phyloP scores from a whole-genome alignment of 805 yeast genomes.

The Lipomyces chichibuensis region DNA sequence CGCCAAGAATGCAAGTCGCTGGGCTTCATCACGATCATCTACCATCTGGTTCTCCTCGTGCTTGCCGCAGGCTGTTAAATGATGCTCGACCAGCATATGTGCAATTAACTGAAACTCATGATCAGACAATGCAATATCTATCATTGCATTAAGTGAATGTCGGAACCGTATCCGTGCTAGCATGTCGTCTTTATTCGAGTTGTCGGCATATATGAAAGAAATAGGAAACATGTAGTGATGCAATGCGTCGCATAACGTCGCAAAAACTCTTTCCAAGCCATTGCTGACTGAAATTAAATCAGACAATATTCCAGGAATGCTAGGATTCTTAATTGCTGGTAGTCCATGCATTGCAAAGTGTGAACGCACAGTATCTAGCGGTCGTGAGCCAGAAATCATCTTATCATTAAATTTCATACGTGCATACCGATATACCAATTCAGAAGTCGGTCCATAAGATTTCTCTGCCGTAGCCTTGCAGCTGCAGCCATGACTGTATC shows the following conservation, averaged over 20 bases:
- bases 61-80: constrained; percentile 10
- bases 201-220: not conserved
- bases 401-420: not conserved
- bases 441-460: constrained; percentile 15
- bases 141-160: constrained; percentile 26
- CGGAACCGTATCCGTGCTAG: constrained; percentile 16
- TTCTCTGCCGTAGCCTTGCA: constrained; percentile 8
- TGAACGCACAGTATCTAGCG: constrained; percentile 26
- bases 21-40: constrained; percentile 7
- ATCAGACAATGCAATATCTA: constrained; percentile 24
- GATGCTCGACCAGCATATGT: constrained; percentile 19
- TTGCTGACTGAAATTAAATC: not conserved
- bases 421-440: constrained; percentile 34
- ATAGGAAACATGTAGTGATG: constrained; percentile 28
- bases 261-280: constrained; percentile 9
- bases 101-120: constrained; percentile 22
- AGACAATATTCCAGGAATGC: not conserved
- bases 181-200: not conserved
- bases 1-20: constrained; percentile 7
- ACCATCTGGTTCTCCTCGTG: constrained; percentile 5
- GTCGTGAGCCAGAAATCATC: not conserved
- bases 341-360: constrained; percentile 30
- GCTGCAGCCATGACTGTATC: constrained; percentile 6
- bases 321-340: constrained; percentile 22
- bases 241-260: constrained; percentile 25